Conservation (phyloP, 2,329 filamentous ascomycete genomes). For the Ascochyta fabae region DNA sequence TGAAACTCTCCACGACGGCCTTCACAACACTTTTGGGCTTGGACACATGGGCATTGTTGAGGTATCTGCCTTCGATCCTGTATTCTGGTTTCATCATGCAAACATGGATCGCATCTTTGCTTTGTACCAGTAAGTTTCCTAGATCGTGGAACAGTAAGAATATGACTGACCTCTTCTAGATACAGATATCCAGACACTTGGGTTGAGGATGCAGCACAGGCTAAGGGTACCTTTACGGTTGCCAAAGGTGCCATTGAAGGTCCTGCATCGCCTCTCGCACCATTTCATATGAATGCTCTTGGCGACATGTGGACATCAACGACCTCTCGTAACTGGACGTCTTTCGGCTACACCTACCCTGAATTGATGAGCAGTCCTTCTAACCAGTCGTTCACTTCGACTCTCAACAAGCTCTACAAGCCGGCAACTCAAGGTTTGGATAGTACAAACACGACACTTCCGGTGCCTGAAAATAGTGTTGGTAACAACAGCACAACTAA, state of each 20-base stretch:
- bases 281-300: constrained; percentile 43
- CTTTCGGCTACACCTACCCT: constrained; percentile 46
- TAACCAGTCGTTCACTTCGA: constrained; percentile 36
- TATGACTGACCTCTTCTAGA: constrained; percentile 26
- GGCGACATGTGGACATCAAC: constrained; percentile 41
- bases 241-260: constrained; percentile 28
- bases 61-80: constrained; percentile 40
- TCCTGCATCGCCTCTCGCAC: constrained; percentile 30
- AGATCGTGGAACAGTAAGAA: neutral
- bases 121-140: constrained; percentile 20
- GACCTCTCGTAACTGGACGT: constrained; percentile 36
- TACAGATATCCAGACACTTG: constrained; percentile 43
- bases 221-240: constrained; percentile 33
- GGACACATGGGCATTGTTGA: constrained; percentile 53
- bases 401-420: constrained; percentile 39
- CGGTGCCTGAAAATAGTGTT: constrained; percentile 4
- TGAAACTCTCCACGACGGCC: constrained; percentile 40
- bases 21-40: constrained; percentile 41
- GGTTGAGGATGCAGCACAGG: constrained; percentile 32
- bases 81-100: constrained; percentile 44
- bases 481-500: constrained; percentile 14
- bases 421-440: constrained; percentile 33
- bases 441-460: constrained; percentile 23
- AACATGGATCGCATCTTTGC: constrained; percentile 16
- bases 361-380: constrained; percentile 34